Base-by-base conservation (phyloP, 148 eudicot species). In the Nepenthes gracilis region DNA sequence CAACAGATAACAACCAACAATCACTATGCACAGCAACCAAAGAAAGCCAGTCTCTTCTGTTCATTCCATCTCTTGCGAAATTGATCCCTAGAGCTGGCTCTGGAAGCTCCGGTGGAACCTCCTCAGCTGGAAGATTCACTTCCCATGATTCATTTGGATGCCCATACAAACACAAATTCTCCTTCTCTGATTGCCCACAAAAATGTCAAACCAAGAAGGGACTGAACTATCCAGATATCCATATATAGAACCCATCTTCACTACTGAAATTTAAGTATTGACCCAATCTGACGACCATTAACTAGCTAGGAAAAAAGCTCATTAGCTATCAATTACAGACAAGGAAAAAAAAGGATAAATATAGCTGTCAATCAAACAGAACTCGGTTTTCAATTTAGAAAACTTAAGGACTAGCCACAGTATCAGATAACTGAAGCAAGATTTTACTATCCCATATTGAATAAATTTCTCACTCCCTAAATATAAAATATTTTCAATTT, bases 61-160 rank as follows among this genome's bases (percentile, higher is more conserved):
- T 72, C 96, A 89, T 89, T 57, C 96, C 96, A 67, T 89, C 96
- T 62, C 96, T 80, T 1, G 96, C 93, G 71, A 89, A 85, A 74
- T 88, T 88, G 64, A 88, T 88, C 60, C 96, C 96, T 15, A 88
- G 77, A 43, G 96, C 93, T 57, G 96, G 96, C 77, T 88, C 96
- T 12, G 96, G 96, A 77, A 88, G 92, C 80, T 88, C 92, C 0
- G 96, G 89, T 49, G 96, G 96, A 58, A 89, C 93, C 76, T 89
- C 87, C 67, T 89, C 96, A 5, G 96, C 87, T 7, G 96, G 96
- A 61, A 85, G 80, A 74, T 77, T 83, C 6, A 89, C 96, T 76
- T 83, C 96, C 96, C 96, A 89, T 36, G 75, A 55, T 58, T 81
- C 87, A 78, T 78, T 80, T 40, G 89, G 75, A 67, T 83, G 87